phyloP scores from a whole-genome alignment of 495 filamentous ascomycete species.

The Trichoderma erinaceum region DNA sequence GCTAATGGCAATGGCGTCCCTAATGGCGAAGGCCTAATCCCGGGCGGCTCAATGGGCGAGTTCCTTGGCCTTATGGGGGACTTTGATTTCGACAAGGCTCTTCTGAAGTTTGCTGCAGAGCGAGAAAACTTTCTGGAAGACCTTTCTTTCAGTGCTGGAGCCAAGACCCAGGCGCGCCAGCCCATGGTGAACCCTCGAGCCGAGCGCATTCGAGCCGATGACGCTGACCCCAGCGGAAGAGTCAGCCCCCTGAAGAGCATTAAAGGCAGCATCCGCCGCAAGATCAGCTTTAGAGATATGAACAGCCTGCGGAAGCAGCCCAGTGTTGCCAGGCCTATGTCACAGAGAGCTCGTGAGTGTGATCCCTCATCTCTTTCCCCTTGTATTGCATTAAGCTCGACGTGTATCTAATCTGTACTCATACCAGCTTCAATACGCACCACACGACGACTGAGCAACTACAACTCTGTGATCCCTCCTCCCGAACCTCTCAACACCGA shows the following conservation, averaged over 20 bases:
- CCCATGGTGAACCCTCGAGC: conserved; percentile 70
- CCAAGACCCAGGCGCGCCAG: conserved; percentile 60
- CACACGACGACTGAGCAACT: conserved; percentile 85
- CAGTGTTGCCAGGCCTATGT: conserved; percentile 38
- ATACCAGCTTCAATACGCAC: conserved; percentile 77
- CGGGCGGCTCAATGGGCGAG: conserved; percentile 25
- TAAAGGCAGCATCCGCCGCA: conserved; percentile 59
- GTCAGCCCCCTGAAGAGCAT: conserved; percentile 47
- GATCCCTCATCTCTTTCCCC: not conserved
- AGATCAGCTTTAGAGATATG: conserved; percentile 88
- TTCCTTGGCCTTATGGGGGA: conserved; percentile 33
- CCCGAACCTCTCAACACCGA: conserved; percentile 84
- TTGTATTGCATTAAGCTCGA: too few species aligned
- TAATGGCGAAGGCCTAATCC: conserved; percentile 15
- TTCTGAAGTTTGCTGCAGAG: conserved; percentile 90
- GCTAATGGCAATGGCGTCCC: conserved; percentile 20
- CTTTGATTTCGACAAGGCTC: conserved; percentile 86
- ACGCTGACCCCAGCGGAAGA: conserved; percentile 44
- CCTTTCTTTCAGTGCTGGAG: conserved; percentile 81
- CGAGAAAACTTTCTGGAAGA: conserved; percentile 91
- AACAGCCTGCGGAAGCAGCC: conserved; percentile 90
- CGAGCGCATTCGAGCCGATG: conserved; percentile 75
- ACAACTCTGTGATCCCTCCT: conserved; percentile 93
- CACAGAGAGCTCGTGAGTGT: conserved; percentile 43
- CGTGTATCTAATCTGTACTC: conserved; percentile 4